Evolutionary conservation across 495 filamentous ascomycete species (phyloP).

Genomic region (Rhypophila decipiens): DNA sequence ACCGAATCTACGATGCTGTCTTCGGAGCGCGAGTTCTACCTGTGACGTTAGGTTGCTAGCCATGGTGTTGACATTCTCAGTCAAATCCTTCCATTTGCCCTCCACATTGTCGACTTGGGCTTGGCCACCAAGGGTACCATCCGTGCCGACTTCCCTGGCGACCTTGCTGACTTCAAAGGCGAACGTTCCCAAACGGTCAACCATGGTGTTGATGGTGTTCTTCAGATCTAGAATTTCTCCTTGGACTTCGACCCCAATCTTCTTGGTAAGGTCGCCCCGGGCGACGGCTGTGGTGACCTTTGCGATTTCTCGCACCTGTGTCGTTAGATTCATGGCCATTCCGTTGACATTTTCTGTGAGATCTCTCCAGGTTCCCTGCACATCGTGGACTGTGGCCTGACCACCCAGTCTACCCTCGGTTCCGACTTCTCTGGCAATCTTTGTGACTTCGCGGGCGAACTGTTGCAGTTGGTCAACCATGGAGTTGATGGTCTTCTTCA

Average conservation of each 20-base stretch:
- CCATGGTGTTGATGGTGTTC: slow-evolving; percentile 99
- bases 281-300: slow-evolving; percentile 97
- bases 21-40: slow-evolving; percentile 16
- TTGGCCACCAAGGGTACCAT: slow-evolving; percentile 91
- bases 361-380: slow-evolving; percentile 96
- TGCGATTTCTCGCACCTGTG: slow-evolving; percentile 96
- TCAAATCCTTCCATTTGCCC: slow-evolving; percentile 98
- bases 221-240: slow-evolving; percentile 95
- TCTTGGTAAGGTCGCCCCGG: slow-evolving; percentile 87
- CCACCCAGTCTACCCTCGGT: slow-evolving; percentile 93
- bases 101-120: slow-evolving; percentile 96
- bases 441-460: slow-evolving; percentile 95
- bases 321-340: slow-evolving; percentile 98
- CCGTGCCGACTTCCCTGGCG: slow-evolving; percentile 94
- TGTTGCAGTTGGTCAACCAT: slow-evolving; percentile 98
- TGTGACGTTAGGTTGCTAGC: slow-evolving; percentile 91
- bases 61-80: slow-evolving; percentile 94
- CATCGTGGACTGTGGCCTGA: slow-evolving; percentile 94
- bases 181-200: slow-evolving; percentile 93
- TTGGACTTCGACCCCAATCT: slow-evolving; percentile 92
- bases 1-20: background rate
- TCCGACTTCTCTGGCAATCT: slow-evolving; percentile 94
- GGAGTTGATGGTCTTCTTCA: slow-evolving; percentile 96
- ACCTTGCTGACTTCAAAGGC: slow-evolving; percentile 99
- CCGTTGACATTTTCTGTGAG: slow-evolving; percentile 97